A percentile compares a stretch with the other conserved stretches of the same genome.
These are phyloP conservation scores for Serendipita sp. DNA, from an alignment of 768 basidiomycete species.

Conservation along the genomic window DNA sequence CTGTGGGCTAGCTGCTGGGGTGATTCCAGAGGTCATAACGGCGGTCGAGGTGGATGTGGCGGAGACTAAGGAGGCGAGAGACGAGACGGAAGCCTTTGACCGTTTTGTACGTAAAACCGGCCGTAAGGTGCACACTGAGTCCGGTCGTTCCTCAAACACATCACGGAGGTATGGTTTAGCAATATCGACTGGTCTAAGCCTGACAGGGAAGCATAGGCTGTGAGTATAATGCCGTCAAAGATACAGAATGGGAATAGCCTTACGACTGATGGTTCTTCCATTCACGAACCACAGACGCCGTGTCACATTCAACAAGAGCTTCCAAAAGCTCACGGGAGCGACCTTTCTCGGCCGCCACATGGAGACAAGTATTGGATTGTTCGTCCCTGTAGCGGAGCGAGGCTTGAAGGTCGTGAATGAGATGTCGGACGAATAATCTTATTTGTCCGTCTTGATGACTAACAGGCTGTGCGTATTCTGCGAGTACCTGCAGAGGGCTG, in stretches of 20 bases:
- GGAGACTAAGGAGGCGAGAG: background rate
- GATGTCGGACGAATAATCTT: background rate
- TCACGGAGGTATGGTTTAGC: background rate
- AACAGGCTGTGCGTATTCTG: background rate
- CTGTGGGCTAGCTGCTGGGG: background rate
- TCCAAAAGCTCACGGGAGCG: background rate
- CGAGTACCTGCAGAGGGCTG: background rate
- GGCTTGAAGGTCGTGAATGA: slow-evolving; percentile 3
- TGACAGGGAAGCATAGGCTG: background rate
- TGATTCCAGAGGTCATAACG: background rate
- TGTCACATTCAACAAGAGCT: slow-evolving; percentile 5
- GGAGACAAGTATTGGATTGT: background rate
- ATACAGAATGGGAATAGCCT: background rate
- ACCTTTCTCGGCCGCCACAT: background rate
- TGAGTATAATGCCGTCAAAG: background rate
- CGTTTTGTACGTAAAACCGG: background rate
- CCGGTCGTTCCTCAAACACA: slow-evolving; percentile 2
- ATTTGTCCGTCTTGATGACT: background rate
- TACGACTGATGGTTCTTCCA: slow-evolving; percentile 3
- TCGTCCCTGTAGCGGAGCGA: slow-evolving; percentile 6
- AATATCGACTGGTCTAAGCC: slow-evolving; percentile 4
- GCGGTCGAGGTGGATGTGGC: background rate
- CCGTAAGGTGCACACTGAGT: background rate
- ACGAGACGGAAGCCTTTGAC: slow-evolving; percentile 1
- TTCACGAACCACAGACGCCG: background rate